Base-by-base conservation (phyloP, 495 filamentous ascomycete genomes). In the Talaromyces stipitatus region DNA sequence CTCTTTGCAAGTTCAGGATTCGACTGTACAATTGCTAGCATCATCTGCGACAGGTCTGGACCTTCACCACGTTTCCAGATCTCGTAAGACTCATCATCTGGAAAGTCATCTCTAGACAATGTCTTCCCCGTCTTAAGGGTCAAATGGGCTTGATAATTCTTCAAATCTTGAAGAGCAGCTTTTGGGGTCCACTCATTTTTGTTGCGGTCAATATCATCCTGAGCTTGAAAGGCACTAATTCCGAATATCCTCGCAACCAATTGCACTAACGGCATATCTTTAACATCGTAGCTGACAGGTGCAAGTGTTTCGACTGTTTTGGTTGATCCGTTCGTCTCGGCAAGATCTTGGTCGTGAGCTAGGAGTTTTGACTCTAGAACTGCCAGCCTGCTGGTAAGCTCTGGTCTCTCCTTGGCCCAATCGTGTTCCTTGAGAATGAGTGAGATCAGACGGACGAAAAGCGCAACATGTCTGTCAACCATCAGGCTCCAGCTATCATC, bases 201-300 rank as follows among this genome's bases (percentile, higher is more conserved):
- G 68, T 96, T 80, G 16, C 80, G 81, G 71, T 95, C 87, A 62
- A 99, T 88, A 62, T 96, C 91, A 22, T 78, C 77, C 69, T 97
- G 95, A 22, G 89, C 87, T 50, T 90, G 85, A 3, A 82, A 78
- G 43, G 85, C 82, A 38, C 83, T 82, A 53, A 91, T 78, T 41
- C 85, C 86, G 67, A 97, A 99, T 54, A 96, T 88, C 56, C 79
- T 85, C 43, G 85, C 84, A 23, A 97, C 92, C 50, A 85, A 79
- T 66, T 91, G 87, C 26, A 96, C 95, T 69, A 97, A 80, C 20
- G 84, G 85, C 95, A 99, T 99, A 65, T 99, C 95, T 73, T 91
- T 95, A 51, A 97, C 85, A 68, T 95, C 87, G 65, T 96, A 91
- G 67, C 84, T 94, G 47, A 94, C 68, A 2, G 92, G 89, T 9